Percentiles rank a stretch among this genome's conserved stretches.
These are phyloP conservation scores for Penicillium diatomitis DNA, from an alignment of 495 filamentous ascomycete species.

Conservation along the genomic window DNA sequence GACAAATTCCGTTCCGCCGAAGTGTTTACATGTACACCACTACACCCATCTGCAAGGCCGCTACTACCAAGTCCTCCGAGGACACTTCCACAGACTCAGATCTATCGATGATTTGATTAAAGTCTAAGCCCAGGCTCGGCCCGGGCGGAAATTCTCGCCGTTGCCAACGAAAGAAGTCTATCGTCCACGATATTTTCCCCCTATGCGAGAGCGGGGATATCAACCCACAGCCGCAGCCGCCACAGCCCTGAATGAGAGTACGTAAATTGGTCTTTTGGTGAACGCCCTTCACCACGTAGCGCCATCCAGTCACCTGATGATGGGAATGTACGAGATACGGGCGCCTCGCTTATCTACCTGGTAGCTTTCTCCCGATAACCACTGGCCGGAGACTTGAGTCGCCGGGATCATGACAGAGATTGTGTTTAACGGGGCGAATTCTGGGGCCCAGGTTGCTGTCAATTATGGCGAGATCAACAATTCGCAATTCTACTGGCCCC, in stretches of 20 bases:
- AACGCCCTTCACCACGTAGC: not conserved
- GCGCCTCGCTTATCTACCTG: not conserved
- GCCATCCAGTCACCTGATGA: not conserved
- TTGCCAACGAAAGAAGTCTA: too few relatives aligned
- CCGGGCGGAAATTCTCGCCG: too few relatives aligned
- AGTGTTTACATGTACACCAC: too few relatives aligned
- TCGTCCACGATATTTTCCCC: too few relatives aligned
- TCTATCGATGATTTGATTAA: too few relatives aligned
- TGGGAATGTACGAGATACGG: not conserved
- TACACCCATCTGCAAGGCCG: too few relatives aligned
- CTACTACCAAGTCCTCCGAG: too few relatives aligned
- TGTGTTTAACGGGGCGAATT: conserved; percentile 3
- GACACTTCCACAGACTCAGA: too few relatives aligned
- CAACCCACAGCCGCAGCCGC: conserved; percentile 1
- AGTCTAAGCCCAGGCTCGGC: too few relatives aligned
- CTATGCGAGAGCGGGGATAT: conserved; percentile 1
- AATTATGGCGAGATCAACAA: conserved; percentile 5
- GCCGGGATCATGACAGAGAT: not conserved
- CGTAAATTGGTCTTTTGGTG: too few relatives aligned
- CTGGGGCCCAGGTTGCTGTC: not conserved
- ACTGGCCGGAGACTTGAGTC: not conserved
- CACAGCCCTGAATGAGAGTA: not conserved
- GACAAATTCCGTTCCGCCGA: too few relatives aligned
- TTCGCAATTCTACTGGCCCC: not conserved
- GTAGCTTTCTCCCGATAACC: not conserved